phyloP scores from a whole-genome alignment of 345 rosid species.

The Eucalyptus globulus region DNA sequence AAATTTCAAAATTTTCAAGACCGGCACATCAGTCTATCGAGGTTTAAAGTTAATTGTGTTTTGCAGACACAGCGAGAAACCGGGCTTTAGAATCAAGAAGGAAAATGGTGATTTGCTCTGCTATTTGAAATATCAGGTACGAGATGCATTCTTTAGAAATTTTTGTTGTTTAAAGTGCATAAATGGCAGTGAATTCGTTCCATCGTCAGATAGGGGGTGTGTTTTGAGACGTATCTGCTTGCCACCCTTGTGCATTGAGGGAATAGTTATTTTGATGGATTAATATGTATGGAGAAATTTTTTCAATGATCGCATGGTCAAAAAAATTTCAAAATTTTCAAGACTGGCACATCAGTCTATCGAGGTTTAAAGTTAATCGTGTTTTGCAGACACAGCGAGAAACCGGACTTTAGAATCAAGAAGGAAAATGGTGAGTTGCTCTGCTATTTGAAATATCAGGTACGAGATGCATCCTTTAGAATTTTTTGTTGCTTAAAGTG shows the following conservation, averaged over 20 bases:
- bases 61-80: background rate
- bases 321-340: background rate
- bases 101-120: background rate
- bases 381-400: background rate
- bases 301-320: background rate
- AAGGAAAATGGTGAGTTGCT: background rate
- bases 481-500: background rate
- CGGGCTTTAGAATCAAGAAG: background rate
- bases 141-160: background rate
- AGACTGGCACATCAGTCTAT: background rate
- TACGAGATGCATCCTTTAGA: background rate
- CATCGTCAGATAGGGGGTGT: background rate
- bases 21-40: background rate
- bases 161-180: background rate
- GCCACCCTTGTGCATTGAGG: too few relatives aligned
- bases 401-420: background rate
- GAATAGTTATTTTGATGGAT: too few relatives aligned
- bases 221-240: too few relatives aligned
- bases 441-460: background rate
- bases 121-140: background rate
- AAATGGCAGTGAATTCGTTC: background rate
- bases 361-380: background rate
- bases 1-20: background rate
- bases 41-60: background rate
- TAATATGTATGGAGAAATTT: too few relatives aligned